Evolutionary conservation across 495 filamentous ascomycete genomes (phyloP), one percentile per base, ranked within the genome.

Genomic region (Penicillium crystallinum): DNA sequence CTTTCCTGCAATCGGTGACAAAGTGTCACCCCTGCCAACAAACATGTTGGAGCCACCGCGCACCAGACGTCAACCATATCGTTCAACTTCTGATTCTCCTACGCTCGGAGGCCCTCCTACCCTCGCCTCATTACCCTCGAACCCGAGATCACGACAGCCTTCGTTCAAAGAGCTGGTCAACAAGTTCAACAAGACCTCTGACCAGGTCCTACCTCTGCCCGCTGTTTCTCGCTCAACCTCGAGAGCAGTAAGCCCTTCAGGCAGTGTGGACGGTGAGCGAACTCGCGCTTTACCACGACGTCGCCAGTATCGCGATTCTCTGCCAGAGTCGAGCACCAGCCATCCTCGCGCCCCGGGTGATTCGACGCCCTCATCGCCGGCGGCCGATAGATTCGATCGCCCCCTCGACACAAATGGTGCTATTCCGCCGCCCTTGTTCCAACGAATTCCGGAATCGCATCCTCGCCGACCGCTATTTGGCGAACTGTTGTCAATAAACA

Each of bases 121-220:
- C 30, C 49, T 55, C 17, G 46, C 56, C 21, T 34, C 59, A 17
- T 49, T 52, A 22, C 30, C 63, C 9, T 49, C 68, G 10, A 61
- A 59, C 17, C 50, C 59, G 29, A 67, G 69, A 36, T 53, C 69
- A 23, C 65, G 73, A 46, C 72, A 81, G 56, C 66, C 79, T 5
- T 77, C 78, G 11, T 81, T 85, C 62, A 81, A 79, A 67, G 77
- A 85, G 37, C 74, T 86, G 18, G 72, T 84, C 38, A 78, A 81
- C 63, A 78, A 73, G 27, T 85, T 86, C 66, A 81, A 86, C 59
- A 77, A 79, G 40, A 77, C 67, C 40, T 62, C 70, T 23, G 79
- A 83, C 58, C 71, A 80, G 47, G 65, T 80, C 33, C 70, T 79
- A 11, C 80, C 80, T 10, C 40, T 77, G 6, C 77, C 76, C 4